Evolutionary conservation across 441 rosid species (phyloP).

Genomic region (Gossypium davidsonii): DNA sequence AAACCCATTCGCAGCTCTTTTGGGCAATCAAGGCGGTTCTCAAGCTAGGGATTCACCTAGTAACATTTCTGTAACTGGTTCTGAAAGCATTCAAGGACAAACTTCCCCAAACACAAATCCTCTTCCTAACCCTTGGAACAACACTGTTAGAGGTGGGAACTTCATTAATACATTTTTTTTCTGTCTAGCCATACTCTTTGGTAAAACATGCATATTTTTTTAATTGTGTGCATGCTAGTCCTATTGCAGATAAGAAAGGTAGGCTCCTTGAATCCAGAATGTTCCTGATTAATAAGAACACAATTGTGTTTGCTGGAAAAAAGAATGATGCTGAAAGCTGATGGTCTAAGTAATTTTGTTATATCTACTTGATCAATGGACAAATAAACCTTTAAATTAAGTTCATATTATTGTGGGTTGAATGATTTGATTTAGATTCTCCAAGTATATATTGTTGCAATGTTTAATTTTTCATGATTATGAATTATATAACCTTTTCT

Average conservation of each 20-base stretch:
- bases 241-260: neutral
- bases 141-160: constrained; percentile 39
- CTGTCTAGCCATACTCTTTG: neutral
- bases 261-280: neutral
- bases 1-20: constrained; percentile 61
- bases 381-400: neutral
- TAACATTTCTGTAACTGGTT: constrained; percentile 34
- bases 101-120: constrained; percentile 52
- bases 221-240: neutral
- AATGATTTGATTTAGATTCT: neutral
- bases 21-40: constrained; percentile 46
- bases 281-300: neutral
- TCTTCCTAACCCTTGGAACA: constrained; percentile 64
- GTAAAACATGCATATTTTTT: neutral
- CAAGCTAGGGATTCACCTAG: constrained; percentile 36
- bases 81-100: constrained; percentile 38
- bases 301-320: neutral
- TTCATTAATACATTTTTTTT: neutral
- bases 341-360: neutral
- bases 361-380: neutral
- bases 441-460: neutral
- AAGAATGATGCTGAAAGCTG: neutral
- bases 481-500: neutral
- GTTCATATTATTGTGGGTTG: neutral
- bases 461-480: neutral